Evolutionary conservation across 1,284 basidiomycete genomes (phyloP), one percentile per base, ranked within the genome.

Genomic region (Violaceomyces palustris): DNA sequence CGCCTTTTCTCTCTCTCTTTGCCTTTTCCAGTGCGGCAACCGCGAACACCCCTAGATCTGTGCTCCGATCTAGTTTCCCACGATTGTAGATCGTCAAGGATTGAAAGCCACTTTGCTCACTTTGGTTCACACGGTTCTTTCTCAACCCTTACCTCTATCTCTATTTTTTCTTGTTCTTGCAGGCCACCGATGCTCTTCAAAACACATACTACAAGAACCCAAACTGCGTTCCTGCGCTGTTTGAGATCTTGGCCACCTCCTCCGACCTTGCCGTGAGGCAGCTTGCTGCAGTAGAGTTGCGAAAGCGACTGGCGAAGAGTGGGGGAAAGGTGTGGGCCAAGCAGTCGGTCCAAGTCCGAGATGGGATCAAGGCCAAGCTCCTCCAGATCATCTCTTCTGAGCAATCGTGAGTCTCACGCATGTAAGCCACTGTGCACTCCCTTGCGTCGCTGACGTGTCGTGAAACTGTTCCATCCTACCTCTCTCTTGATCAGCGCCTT

Each of bases 281-380:
- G 83, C 82, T 99, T 18, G 88, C 92, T 38, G 90, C 92, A n/a
- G 92, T 98, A 47, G 94, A 99, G 78, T 80, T 97, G 69, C 81
- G 94, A 62, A 99, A 99, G 79, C 86, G 93, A 52, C 81, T 98
- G 46, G 75, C 80, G 21, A 81, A 83, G 74, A 85, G 85, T 67
- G 86, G 85, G 61, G 87, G 86, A 42, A 84, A 83, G 74, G 77
- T 92, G 29, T 97, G 94, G 93, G 79, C 83, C 29, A 79, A 82
- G 64, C 81, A 90, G 43, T 76, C 83, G 32, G 80, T 82, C 69
- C 77, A 80, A 36, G 80, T 87, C 52, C 84, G 93, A 40, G 79
- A 83, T 58, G 80, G 87, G 70, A 89, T 98, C 78, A 99, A 97
- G 79, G 75, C 76, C 41, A 84, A 86, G 71, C 77, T 97, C 28